phyloP scores from a whole-genome alignment of 2,329 filamentous ascomycete species.

The Didymella glomerata region DNA sequence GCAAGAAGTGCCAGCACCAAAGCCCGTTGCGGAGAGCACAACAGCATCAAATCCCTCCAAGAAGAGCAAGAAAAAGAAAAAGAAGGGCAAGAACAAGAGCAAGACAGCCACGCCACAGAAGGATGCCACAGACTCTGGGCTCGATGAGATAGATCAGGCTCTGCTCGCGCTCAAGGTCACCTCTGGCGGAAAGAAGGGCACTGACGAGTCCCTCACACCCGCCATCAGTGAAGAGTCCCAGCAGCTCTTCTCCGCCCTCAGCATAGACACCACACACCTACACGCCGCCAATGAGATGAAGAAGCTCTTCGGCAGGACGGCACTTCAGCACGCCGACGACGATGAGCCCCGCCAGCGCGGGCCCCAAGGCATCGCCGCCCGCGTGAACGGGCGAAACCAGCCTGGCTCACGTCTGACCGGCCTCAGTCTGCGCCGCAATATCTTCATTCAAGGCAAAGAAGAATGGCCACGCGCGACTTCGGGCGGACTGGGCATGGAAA shows the following conservation, averaged over 20 bases:
- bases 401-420: conserved; percentile 70
- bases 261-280: conserved; percentile 75
- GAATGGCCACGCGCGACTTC: conserved; percentile 83
- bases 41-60: conserved; percentile 49
- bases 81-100: conserved; percentile 63
- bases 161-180: conserved; percentile 64
- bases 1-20: conserved; percentile 47
- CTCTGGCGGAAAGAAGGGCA: conserved; percentile 28
- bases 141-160: conserved; percentile 74
- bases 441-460: conserved; percentile 86
- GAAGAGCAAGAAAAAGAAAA: conserved; percentile 69
- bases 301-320: conserved; percentile 72
- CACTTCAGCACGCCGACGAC: conserved; percentile 64
- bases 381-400: conserved; percentile 63
- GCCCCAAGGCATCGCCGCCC: conserved; percentile 66
- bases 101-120: conserved; percentile 33
- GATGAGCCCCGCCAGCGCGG: conserved; percentile 60
- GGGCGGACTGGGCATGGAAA: conserved; percentile 84
- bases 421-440: conserved; percentile 76
- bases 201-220: conserved; percentile 29
- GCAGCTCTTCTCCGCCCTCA: conserved; percentile 63
- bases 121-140: conserved; percentile 37
- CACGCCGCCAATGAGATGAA: conserved; percentile 94
- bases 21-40: conserved; percentile 3
- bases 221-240: conserved; percentile 53